Conservation (phyloP, 108 stramenopile genomes). For the Pseudonitzschia delicatissima region DNA sequence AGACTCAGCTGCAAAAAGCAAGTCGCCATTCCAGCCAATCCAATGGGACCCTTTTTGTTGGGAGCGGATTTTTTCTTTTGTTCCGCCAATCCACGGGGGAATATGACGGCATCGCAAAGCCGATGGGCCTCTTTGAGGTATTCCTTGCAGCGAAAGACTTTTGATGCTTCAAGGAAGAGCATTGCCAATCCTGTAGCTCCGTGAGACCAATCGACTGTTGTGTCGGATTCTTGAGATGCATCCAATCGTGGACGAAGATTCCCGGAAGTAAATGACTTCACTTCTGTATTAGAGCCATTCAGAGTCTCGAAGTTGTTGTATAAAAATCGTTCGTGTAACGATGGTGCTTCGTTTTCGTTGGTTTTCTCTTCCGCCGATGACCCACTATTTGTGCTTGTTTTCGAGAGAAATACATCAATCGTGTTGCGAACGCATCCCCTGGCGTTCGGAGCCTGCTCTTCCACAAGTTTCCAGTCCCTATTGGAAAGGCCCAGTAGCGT, state of each 20-base stretch:
- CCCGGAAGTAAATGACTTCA: not conserved
- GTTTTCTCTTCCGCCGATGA: too few species aligned
- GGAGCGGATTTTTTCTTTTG: not conserved
- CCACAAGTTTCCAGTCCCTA: conserved; percentile 34
- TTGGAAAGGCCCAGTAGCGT: conserved; percentile 39
- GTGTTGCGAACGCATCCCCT: not conserved
- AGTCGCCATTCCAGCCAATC: conserved; percentile 74
- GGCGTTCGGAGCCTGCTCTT: conserved; percentile 6
- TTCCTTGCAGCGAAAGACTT: conserved; percentile 42
- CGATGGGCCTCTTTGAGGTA: conserved; percentile 47
- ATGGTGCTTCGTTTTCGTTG: not conserved
- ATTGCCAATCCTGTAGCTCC: conserved; percentile 66
- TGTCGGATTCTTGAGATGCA: not conserved
- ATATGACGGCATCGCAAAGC: conserved; percentile 49
- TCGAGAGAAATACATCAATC: not conserved
- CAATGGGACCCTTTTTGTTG: conserved; percentile 54
- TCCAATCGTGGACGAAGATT: not conserved
- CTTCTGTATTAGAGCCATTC: not conserved
- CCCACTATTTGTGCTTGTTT: not conserved
- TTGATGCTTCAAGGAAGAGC: conserved; percentile 47
- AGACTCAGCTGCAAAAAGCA: conserved; percentile 49
- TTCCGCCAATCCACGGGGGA: conserved; percentile 19
- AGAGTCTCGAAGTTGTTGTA: not conserved
- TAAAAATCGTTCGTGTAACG: not conserved
- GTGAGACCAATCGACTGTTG: conserved; percentile 67